Evolutionary conservation across 331 rosid genomes (phyloP).

Genomic region (Cydonia oblonga): DNA sequence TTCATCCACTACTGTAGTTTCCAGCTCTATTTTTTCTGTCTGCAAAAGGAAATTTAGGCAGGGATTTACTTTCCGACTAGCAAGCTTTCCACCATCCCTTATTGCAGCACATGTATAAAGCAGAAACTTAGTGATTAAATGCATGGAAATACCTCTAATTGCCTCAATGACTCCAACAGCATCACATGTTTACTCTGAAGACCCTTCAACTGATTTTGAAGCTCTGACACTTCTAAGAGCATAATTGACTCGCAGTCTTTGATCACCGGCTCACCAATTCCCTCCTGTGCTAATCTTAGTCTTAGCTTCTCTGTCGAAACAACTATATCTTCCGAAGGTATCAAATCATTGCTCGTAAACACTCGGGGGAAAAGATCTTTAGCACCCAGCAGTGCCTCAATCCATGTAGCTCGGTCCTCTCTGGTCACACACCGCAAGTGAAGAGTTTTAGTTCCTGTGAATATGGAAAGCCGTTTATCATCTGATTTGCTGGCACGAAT

Average conservation of each 20-base stretch:
- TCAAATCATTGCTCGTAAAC: constrained; percentile 61
- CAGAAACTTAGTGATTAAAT: not conserved
- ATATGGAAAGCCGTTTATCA: constrained; percentile 82
- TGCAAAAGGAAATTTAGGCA: constrained; percentile 23
- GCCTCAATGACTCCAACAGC: constrained; percentile 75
- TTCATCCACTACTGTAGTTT: constrained; percentile 96
- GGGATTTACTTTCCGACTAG: not conserved
- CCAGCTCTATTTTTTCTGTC: constrained; percentile 98
- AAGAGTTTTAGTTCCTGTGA: constrained; percentile 94
- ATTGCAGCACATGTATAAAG: not conserved
- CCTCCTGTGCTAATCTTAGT: constrained; percentile 63
- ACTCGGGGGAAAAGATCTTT: constrained; percentile 87
- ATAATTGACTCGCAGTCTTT: constrained; percentile 81
- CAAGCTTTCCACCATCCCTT: not conserved
- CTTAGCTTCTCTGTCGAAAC: constrained; percentile 90
- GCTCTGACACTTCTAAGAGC: constrained; percentile 80
- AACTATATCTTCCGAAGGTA: constrained; percentile 61
- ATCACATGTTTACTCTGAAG: constrained; percentile 71
- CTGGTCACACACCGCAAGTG: constrained; percentile 72
- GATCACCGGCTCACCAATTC: constrained; percentile 55
- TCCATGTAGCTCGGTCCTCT: constrained; percentile 84
- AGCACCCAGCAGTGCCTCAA: constrained; percentile 75
- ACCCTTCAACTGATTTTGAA: constrained; percentile 62
- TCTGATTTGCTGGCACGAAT: constrained; percentile 97
- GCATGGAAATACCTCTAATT: constrained; percentile 58